phyloP scores from a whole-genome alignment of 257 asterid species.

The Ophiorrhiza pumila region DNA sequence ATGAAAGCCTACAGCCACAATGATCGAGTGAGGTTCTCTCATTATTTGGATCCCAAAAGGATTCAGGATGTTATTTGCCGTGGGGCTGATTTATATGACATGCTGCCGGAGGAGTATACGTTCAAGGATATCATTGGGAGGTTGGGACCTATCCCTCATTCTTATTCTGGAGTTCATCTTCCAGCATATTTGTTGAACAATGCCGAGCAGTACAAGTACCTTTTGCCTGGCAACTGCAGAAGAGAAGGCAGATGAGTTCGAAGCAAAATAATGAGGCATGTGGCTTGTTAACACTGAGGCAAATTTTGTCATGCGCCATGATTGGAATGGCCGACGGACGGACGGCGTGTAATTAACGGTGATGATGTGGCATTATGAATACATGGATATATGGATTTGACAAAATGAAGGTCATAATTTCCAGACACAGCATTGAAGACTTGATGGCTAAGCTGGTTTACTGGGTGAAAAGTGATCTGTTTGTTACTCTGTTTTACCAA shows the following conservation, averaged over 20 bases:
- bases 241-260: slow-evolving; percentile 54
- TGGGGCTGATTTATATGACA: slow-evolving; percentile 81
- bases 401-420: slow-evolving; percentile 4
- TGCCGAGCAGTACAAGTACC: slow-evolving; percentile 57
- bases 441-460: background rate
- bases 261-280: background rate
- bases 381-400: background rate
- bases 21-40: slow-evolving; percentile 78
- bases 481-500: background rate
- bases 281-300: slow-evolving; percentile 5
- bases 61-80: slow-evolving; percentile 74
- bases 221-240: slow-evolving; percentile 77
- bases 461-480: background rate
- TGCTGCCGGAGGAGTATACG: slow-evolving; percentile 88
- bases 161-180: slow-evolving; percentile 80
- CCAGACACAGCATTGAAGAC: background rate
- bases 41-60: slow-evolving; percentile 66
- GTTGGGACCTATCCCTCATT: slow-evolving; percentile 88
- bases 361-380: background rate
- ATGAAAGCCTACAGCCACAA: slow-evolving; percentile 92
- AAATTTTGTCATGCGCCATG: slow-evolving; percentile 1
- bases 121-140: slow-evolving; percentile 76
- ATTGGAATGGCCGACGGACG: background rate
- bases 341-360: background rate
- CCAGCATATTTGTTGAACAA: slow-evolving; percentile 64